These are phyloP conservation scores for Aspergillus jensenii DNA, from an alignment of 2,329 filamentous ascomycete species.

Conservation along the genomic window DNA sequence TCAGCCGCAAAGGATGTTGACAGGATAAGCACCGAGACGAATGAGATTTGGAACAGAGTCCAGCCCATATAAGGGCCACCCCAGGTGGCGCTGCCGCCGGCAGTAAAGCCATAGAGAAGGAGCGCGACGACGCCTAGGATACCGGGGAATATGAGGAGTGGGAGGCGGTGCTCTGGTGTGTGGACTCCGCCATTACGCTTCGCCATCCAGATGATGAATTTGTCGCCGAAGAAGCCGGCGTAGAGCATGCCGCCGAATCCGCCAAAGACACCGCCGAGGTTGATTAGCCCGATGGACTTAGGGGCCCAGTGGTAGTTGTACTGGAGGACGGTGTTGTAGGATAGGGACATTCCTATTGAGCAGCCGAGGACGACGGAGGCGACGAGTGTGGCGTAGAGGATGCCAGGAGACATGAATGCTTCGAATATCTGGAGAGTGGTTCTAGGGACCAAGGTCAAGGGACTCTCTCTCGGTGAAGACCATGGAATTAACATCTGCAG, in stretches of 20 bases:
- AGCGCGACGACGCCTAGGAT: conserved; percentile 31
- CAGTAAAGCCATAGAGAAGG: conserved; percentile 34
- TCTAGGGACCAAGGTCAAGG: conserved; percentile 8
- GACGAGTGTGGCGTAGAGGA: conserved; percentile 39
- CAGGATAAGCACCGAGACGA: conserved; percentile 29
- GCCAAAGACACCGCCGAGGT: conserved; percentile 27
- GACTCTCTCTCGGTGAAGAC: conserved; percentile 17
- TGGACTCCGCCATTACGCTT: conserved; percentile 34
- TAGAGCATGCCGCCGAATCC: conserved; percentile 29
- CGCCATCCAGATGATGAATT: conserved; percentile 28
- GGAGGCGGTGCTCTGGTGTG: conserved; percentile 35
- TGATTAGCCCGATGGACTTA: conserved; percentile 25
- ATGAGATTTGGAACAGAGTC: conserved; percentile 23
- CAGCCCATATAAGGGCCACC: conserved; percentile 30
- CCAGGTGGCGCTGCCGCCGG: conserved; percentile 24
- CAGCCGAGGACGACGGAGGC: conserved; percentile 39
- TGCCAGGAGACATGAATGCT: conserved; percentile 35
- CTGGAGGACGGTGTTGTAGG: conserved; percentile 39
- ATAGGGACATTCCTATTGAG: conserved; percentile 40
- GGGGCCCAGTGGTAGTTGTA: conserved; percentile 34
- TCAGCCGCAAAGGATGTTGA: conserved; percentile 37
- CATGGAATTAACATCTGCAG: conserved; percentile 35
- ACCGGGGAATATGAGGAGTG: conserved; percentile 32
- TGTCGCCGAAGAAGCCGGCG: conserved; percentile 24
- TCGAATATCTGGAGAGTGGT: conserved; percentile 24